Evolutionary conservation across 805 yeast species (phyloP).

Genomic region (Myxozyma kluyveri): DNA sequence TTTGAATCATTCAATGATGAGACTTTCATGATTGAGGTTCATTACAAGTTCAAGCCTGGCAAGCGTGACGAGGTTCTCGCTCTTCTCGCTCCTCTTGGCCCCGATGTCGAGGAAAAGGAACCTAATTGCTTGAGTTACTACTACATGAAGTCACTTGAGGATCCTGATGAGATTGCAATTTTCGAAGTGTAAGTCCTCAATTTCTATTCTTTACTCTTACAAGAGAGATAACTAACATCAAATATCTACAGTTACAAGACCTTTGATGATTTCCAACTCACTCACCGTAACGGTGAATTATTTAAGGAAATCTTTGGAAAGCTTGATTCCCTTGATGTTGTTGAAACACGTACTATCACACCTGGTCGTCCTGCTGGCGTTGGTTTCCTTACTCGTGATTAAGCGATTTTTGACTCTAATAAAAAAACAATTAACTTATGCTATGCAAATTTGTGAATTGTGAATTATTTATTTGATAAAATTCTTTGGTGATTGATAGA

Average conservation of each 20-base stretch:
- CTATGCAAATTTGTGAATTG: too few species aligned
- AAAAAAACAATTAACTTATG: too few species aligned
- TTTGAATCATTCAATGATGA: conserved; percentile 7
- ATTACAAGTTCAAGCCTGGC: conserved; percentile 19
- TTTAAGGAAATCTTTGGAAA: conserved; percentile 14
- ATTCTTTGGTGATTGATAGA: too few species aligned
- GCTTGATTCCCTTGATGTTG: conserved; percentile 6
- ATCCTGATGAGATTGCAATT: conserved; percentile 23
- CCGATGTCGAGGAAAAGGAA: conserved; percentile 17
- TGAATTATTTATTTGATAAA: too few species aligned
- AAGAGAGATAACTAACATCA: not conserved
- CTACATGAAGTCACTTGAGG: conserved; percentile 7
- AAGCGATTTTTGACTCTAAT: too few species aligned
- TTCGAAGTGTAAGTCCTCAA: conserved; percentile 18
- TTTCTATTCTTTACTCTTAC: not conserved
- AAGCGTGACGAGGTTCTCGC: conserved; percentile 73
- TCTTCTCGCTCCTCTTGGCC: conserved; percentile 7
- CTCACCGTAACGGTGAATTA: conserved; percentile 15
- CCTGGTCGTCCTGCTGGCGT: conserved; percentile 13
- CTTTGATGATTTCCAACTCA: conserved; percentile 15
- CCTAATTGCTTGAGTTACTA: conserved; percentile 17
- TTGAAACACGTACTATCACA: conserved; percentile 1
- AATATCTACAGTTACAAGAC: conserved; percentile 12
- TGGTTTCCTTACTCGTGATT: conserved; percentile 21
- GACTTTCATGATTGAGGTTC: conserved; percentile 12